These are phyloP conservation scores for Thalassiosira livingstoniorum DNA, from an alignment of 352 stramenopile species.

Conservation along the genomic window DNA sequence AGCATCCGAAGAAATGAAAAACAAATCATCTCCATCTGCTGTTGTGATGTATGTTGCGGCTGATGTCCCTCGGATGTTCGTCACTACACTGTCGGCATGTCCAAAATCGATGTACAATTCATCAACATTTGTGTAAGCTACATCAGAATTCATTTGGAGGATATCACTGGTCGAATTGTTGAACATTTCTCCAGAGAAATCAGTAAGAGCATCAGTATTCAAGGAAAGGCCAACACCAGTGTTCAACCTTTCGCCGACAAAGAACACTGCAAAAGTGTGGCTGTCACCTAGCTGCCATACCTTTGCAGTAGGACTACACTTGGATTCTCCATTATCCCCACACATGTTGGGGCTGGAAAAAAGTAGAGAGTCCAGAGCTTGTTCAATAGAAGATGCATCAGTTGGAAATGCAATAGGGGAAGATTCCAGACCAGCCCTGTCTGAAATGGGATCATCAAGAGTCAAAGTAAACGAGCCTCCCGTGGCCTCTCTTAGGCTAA, in stretches of 20 bases:
- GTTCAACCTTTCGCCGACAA: constrained; percentile 58
- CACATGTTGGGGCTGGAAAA: constrained; percentile 22
- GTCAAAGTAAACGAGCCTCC: too few relatives aligned
- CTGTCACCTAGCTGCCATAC: constrained; percentile 44
- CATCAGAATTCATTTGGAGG: constrained; percentile 48
- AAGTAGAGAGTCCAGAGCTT: constrained; percentile 15
- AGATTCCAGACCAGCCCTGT: too few relatives aligned
- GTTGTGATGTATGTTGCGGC: constrained; percentile 41
- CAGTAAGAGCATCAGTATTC: constrained; percentile 16
- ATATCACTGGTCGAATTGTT: constrained; percentile 55
- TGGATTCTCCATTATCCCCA: constrained; percentile 24
- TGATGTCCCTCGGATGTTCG: constrained; percentile 58
- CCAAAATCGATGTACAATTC: constrained; percentile 40
- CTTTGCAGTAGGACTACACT: constrained; percentile 32
- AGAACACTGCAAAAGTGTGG: constrained; percentile 54
- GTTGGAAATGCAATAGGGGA: too few relatives aligned
- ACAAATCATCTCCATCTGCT: constrained; percentile 47
- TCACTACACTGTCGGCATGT: constrained; percentile 34
- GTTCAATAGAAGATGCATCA: too few relatives aligned
- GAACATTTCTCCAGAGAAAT: constrained; percentile 52
- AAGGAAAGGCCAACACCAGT: constrained; percentile 36
- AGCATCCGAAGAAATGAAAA: constrained; percentile 59
- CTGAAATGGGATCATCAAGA: too few relatives aligned
- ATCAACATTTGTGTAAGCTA: constrained; percentile 59
- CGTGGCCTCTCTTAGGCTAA: too few relatives aligned